These are phyloP conservation scores for Gamarada debralockiae DNA, from an alignment of 495 filamentous ascomycete species.

Conservation along the genomic window DNA sequence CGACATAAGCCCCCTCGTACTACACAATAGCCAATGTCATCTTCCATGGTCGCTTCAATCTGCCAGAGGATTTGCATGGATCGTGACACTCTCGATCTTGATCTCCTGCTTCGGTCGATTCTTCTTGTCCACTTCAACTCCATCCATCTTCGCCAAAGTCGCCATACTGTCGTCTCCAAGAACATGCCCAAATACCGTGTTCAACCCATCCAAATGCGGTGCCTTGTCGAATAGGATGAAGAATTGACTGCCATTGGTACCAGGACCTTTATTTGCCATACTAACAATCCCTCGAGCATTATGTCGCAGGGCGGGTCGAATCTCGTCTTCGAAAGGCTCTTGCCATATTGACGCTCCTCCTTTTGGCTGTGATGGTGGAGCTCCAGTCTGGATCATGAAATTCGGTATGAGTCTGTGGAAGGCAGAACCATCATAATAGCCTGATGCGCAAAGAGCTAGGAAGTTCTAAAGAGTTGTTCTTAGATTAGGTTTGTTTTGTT, in stretches of 20 bases:
- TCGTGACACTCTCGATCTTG: conserved; percentile 69
- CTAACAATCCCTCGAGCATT: conserved; percentile 81
- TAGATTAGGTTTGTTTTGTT: conserved; percentile 8
- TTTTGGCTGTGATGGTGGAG: conserved; percentile 59
- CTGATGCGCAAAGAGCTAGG: conserved; percentile 87
- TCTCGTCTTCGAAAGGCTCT: conserved; percentile 85
- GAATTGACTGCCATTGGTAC: conserved; percentile 93
- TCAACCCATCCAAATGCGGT: conserved; percentile 90
- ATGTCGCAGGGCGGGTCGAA: conserved; percentile 78
- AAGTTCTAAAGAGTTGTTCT: conserved; percentile 65
- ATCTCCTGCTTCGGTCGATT: conserved; percentile 69
- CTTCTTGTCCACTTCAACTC: conserved; percentile 84
- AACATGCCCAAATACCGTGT: conserved; percentile 90
- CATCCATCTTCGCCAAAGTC: conserved; percentile 74
- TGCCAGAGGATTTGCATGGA: conserved; percentile 94
- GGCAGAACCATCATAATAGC: conserved; percentile 81
- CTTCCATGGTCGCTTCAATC: too few relatives aligned
- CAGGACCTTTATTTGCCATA: conserved; percentile 89
- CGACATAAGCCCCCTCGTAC: too few relatives aligned
- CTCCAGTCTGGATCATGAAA: conserved; percentile 92
- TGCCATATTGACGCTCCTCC: conserved; percentile 84
- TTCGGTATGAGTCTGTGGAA: conserved; percentile 86
- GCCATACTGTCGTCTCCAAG: conserved; percentile 56
- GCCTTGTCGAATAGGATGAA: conserved; percentile 84
- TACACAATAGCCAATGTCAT: too few relatives aligned